Evolutionary conservation across 1,284 basidiomycete species (phyloP), one percentile per base, ranked within the genome.

Genomic region (Malassezia sympodialis): DNA sequence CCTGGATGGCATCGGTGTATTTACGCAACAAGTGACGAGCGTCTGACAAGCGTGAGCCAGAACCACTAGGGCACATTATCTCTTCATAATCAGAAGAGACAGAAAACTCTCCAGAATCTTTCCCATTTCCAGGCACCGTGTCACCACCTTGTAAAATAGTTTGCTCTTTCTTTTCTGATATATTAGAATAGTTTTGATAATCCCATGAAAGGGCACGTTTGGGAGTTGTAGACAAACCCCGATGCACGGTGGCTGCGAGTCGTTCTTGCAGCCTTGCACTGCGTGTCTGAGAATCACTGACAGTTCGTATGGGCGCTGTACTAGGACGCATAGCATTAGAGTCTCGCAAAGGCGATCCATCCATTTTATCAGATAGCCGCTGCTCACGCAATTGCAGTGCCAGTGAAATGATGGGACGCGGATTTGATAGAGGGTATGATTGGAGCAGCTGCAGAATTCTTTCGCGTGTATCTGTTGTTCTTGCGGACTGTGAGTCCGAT

Each of bases 1-100:
- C 63, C 31, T 74, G 72, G 14, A 72, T 56, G 3, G 66, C 68
- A 27, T 71, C 66, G 21, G 66, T 62, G 24, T 66, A 68, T 26
- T 61, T 57, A n/a, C 59, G 60, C 35, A 66, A 40, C 12, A 66
- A 27, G 56, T 27, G 15, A 24, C 31, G 43, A 11, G 27, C 27
- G 23, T 32, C 27, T 8, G 17, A 21, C 15, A 19, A 8, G 17
- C 30, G n/a, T 12, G 28, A 11, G n/a, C 19, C 37, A 21, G 37
- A 39, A 2, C 3, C 37, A 39, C 19, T 4, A 39, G 19, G 37
- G 15, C 37, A 21, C 4, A 19, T 17, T 39, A 15, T 19, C 4
- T 39, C 19, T 19, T 21, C 19, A 7, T 11, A 19, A 6, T 39
- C 15, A 19, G 37, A 21, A 3, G 37, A 6, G 6, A 19, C 7